phyloP scores from a whole-genome alignment of 1,284 basidiomycete species.

The Malassezia furfur region DNA sequence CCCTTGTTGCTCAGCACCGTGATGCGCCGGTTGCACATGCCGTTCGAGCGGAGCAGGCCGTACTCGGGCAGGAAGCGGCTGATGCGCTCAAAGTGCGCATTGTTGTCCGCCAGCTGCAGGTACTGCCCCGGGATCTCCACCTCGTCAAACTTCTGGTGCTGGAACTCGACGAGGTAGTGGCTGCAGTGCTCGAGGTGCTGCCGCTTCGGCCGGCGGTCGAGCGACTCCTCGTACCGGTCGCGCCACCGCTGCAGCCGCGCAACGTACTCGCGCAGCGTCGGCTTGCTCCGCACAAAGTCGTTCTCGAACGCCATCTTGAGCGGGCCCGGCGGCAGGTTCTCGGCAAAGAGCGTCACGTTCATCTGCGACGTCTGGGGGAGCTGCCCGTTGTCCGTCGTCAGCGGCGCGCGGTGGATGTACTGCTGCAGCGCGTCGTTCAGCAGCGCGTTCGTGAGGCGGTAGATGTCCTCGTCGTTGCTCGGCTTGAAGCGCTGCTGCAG shows the following conservation, averaged over 20 bases:
- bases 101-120: constrained; percentile 70
- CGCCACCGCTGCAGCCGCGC: constrained; percentile 82
- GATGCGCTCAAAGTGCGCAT: constrained; percentile 83
- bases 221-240: constrained; percentile 73
- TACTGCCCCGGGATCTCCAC: constrained; percentile 98
- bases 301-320: constrained; percentile 72
- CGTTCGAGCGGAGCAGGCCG: constrained; percentile 73
- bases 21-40: constrained; percentile 80
- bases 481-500: constrained; percentile 85
- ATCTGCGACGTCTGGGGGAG: constrained; percentile 56
- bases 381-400: constrained; percentile 61
- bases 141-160: constrained; percentile 94
- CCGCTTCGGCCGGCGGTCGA: constrained; percentile 71
- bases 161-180: constrained; percentile 94
- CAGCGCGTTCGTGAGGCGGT: constrained; percentile 78
- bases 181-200: constrained; percentile 83
- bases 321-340: constrained; percentile 49
- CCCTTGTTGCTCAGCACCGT: constrained; percentile 88
- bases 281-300: constrained; percentile 75
- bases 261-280: constrained; percentile 78
- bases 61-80: constrained; percentile 82
- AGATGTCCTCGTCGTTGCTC: constrained; percentile 84
- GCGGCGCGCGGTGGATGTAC: constrained; percentile 42
- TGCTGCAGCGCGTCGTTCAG: constrained; percentile 57
- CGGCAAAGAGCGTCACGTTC: constrained; percentile 65